Percentiles rank a stretch among this genome's conserved stretches.
Conservation (phyloP, 345 rosid species). For the Hevea brasiliensis region DNA sequence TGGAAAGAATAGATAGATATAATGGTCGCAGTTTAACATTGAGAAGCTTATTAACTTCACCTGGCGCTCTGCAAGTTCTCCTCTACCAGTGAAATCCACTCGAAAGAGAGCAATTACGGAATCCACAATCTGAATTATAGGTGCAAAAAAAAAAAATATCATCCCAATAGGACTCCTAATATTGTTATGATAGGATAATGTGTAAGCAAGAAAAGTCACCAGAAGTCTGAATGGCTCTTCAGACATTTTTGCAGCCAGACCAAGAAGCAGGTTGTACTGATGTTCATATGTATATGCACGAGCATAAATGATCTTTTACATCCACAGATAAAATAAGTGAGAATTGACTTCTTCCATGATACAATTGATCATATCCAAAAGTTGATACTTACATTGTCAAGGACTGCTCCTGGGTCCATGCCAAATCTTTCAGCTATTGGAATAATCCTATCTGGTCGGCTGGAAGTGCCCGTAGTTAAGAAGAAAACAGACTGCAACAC, state of each 20-base stretch:
- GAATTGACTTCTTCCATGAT: neutral
- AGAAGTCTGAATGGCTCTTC: constrained; percentile 85
- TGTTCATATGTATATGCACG: constrained; percentile 89
- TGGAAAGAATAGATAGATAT: neutral
- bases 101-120: constrained; percentile 81
- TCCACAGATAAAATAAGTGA: constrained; percentile 21
- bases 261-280: constrained; percentile 84
- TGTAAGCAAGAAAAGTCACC: constrained; percentile 35
- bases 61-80: constrained; percentile 91
- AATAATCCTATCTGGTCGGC: constrained; percentile 86
- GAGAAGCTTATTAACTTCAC: constrained; percentile 31
- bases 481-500: constrained; percentile 22
- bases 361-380: neutral
- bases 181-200: neutral
- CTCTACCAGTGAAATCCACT: constrained; percentile 86
- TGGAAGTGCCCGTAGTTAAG: constrained; percentile 39
- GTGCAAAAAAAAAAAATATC: constrained; percentile 15
- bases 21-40: neutral
- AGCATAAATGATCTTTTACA: constrained; percentile 79
- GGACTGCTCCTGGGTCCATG: constrained; percentile 95
- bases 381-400: constrained; percentile 64
- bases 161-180: constrained; percentile 8
- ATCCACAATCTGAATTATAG: constrained; percentile 65
- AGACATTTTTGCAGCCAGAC: constrained; percentile 92
- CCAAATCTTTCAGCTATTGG: constrained; percentile 97